phyloP scores from a whole-genome alignment of 495 filamentous ascomycete species.

The Parathielavia appendiculata region DNA sequence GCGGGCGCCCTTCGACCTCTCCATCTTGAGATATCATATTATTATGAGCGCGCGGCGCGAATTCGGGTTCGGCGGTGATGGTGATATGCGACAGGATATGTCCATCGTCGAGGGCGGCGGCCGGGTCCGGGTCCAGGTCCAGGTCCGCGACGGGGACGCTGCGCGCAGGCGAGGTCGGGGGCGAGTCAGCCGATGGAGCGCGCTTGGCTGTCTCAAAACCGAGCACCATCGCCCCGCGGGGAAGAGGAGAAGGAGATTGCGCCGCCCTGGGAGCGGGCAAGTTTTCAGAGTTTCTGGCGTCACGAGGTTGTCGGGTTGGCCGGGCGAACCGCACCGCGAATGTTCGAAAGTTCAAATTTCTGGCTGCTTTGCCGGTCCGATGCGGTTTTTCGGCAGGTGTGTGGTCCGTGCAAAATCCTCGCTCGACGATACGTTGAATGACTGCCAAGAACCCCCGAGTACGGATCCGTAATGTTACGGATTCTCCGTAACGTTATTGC shows the following conservation, averaged over 20 bases:
- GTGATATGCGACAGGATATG: conserved; percentile 29
- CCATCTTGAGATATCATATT: conserved; percentile 43
- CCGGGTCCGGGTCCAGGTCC: conserved; percentile 11
- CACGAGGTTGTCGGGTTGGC: conserved; percentile 1
- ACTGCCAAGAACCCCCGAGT: no score
- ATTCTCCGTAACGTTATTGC: no score
- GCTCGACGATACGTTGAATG: no score
- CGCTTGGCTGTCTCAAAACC: conserved; percentile 26
- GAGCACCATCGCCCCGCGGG: conserved; percentile 29
- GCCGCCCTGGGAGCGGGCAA: conserved; percentile 26
- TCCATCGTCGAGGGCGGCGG: conserved; percentile 36
- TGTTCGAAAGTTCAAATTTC: conserved; percentile 23
- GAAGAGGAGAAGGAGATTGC: conserved; percentile 17
- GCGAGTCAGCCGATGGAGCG: conserved; percentile 10
- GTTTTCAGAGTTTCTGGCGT: conserved; percentile 5
- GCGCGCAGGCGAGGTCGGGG: conserved; percentile 15
- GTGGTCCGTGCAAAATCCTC: conserved; percentile 21
- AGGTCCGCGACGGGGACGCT: neutral
- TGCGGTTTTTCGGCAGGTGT: conserved; percentile 19
- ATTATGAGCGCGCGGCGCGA: conserved; percentile 23
- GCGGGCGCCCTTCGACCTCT: conserved; percentile 41
- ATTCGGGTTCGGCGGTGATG: conserved; percentile 17
- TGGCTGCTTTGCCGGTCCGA: conserved; percentile 9
- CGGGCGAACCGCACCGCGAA: conserved; percentile 14
- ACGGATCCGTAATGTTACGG: no score